These are phyloP conservation scores for Capsella rubella DNA, from an alignment of 441 rosid genomes.

Conservation along the genomic window DNA sequence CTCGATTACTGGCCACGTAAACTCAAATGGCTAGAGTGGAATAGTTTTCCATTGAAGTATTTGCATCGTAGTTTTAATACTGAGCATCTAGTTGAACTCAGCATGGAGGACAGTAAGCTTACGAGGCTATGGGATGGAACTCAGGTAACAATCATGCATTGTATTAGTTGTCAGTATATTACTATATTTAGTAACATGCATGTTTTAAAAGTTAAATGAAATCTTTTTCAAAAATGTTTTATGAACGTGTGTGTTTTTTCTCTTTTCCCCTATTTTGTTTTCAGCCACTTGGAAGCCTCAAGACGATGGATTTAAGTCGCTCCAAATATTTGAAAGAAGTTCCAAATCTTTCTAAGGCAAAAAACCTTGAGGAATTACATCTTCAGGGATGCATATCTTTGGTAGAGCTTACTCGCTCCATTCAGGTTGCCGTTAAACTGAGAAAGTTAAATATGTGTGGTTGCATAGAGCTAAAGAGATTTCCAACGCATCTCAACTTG, in stretches of 20 bases:
- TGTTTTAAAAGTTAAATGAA: too few species aligned
- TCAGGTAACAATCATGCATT: neutral
- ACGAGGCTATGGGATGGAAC: conserved; percentile 32
- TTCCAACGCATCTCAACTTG: conserved; percentile 11
- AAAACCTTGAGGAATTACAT: neutral
- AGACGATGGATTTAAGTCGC: neutral
- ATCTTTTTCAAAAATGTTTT: neutral
- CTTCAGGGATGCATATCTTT: neutral
- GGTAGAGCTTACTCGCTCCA: conserved; percentile 22
- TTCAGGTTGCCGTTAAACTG: conserved; percentile 8
- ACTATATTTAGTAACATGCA: neutral
- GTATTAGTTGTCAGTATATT: neutral
- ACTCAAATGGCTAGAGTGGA: conserved; percentile 38
- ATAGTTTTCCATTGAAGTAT: conserved; percentile 12
- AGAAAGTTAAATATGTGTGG: neutral
- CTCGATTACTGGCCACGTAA: conserved; percentile 4
- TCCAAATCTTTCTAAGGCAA: conserved; percentile 34
- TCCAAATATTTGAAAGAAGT: conserved; percentile 9
- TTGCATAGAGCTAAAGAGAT: conserved; percentile 1
- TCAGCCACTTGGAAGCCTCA: conserved; percentile 27
- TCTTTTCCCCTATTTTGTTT: too few species aligned
- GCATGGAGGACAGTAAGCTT: conserved; percentile 17
- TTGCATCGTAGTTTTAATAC: conserved; percentile 24
- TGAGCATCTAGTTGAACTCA: conserved; percentile 29
- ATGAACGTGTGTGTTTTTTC: too few species aligned